Evolutionary conservation across 2,329 filamentous ascomycete genomes (phyloP).

Genomic region (Hymenotorrendiella dingleyae): DNA sequence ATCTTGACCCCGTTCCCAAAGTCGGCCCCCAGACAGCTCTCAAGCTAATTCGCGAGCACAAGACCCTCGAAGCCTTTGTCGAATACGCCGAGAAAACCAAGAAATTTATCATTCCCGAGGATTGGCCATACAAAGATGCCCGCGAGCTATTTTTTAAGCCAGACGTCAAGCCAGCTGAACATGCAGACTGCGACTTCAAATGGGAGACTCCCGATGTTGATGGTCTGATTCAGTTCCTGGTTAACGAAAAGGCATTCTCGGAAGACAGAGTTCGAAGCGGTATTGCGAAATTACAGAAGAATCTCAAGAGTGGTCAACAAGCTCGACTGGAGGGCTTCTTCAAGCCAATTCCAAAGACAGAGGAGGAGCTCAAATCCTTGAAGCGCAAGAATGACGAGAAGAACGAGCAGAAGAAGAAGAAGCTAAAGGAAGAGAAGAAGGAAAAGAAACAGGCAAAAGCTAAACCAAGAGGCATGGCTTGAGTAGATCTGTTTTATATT

Average conservation of each 20-base stretch:
- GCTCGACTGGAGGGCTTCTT: constrained; percentile 93
- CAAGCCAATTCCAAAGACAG: constrained; percentile 84
- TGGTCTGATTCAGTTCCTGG: constrained; percentile 82
- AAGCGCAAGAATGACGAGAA: constrained; percentile 96
- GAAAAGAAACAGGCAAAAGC: constrained; percentile 88
- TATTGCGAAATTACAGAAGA: constrained; percentile 77
- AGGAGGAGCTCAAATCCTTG: constrained; percentile 73
- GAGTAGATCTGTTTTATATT: constrained; percentile 1
- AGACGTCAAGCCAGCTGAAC: constrained; percentile 76
- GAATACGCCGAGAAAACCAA: constrained; percentile 70
- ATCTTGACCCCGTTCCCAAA: constrained; percentile 93
- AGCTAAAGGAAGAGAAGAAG: constrained; percentile 88
- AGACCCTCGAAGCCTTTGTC: constrained; percentile 79
- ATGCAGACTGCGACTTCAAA: constrained; percentile 90
- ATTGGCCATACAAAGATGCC: constrained; percentile 93
- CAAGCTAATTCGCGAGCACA: constrained; percentile 90
- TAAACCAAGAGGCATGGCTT: constrained; percentile 58
- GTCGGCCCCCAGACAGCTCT: constrained; percentile 87
- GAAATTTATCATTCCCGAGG: constrained; percentile 83
- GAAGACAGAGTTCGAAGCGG: constrained; percentile 85
- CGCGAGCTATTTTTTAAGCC: constrained; percentile 88
- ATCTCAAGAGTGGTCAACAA: constrained; percentile 85
- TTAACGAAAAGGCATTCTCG: constrained; percentile 92
- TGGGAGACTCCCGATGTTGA: constrained; percentile 94
- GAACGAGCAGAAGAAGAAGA: constrained; percentile 89